Evolutionary conservation across 2,329 filamentous ascomycete genomes (phyloP), one percentile per base, ranked within the genome.

Genomic region (Graphiopsis chlorocephala): DNA sequence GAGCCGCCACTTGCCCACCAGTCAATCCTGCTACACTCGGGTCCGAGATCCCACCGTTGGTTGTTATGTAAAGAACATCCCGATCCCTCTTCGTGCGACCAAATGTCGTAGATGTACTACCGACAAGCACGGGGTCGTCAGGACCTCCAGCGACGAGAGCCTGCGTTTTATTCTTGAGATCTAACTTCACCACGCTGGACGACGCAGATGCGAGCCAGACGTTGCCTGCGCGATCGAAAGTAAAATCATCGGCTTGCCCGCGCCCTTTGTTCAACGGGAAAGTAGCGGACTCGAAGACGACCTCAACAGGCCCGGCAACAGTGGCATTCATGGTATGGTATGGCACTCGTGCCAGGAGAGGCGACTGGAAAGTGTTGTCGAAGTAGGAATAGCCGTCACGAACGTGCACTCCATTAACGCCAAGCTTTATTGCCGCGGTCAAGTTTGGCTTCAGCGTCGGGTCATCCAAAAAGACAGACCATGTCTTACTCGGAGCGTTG

Each of bases 331-430:
- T 20, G 1, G 56, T 3, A 17, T 53, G 28, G 17, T 66, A 38
- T 2, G 66, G 65, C 1, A 67, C 55, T 2, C 64, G 56, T 11
- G 58, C 65, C 14, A 68, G 56, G 8, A 66, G 38, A 17, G 68
- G 65, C 4, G 64, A 31, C 5, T 62, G 35, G 50, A 65, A 65
- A 10, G 59, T 56, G 52, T 68, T 69, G 35, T 55, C 66, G 63
- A 67, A 69, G 62, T 68, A 67, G 2, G 67, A 52, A 26, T 66
- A 48, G 7, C 45, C 60, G 15, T 67, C 35, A 8, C 50, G 60
- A 8, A 64, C 62, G 11, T 63, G 66, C 14, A 70, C 57, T 20
- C 68, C 68, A 60, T 70, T 69, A 11, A 70, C 60, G 14, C 68
- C 66, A 20, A 67, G 58, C 23, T 55, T 23, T 25, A 64, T 17